Evolutionary conservation across 768 basidiomycete species (phyloP), one percentile per base, ranked within the genome.

Genomic region (Glaciozyma antarctica): DNA sequence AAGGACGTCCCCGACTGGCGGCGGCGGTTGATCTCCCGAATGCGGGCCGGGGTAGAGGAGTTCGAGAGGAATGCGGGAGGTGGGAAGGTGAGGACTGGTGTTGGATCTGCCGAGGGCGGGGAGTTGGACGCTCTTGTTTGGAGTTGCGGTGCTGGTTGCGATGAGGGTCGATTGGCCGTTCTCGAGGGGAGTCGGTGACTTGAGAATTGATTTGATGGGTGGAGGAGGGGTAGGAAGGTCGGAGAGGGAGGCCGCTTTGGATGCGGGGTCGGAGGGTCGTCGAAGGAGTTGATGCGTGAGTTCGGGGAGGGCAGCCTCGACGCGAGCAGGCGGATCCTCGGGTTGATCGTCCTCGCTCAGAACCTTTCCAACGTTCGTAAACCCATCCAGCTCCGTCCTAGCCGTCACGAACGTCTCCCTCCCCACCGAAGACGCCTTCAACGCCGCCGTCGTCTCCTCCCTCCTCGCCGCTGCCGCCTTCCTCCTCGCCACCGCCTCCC

Each of bases 1-100:
- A 32, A 94, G 80, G 6, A 93, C 90, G 63, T 83, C 82, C 12
- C 74, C 70, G 0, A 88, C 87, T 30, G 85, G 78, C 0, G 77
- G 85, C 2, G 83, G 81, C 5, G 64, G 67, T 21, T 67, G 70
- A 45, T 79, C 77, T 1, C 75, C 74, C 24, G 67, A 9, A 43
- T 34, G 17, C 53, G 44, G 30, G 41, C 32, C 32, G 49, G 45
- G n/a, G 30, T 17, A 2, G 63, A 64, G 45, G 38, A 41, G 38
- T 10, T 41, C 38, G 38, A 41, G 38, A 41, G 38, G 38, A 12
- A 60, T 10, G 13, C 28, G 44, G 8, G 54, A 30, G 22, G 53
- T 43, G 45, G 63, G 43, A 16, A 43, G 38, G 41, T 64, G 38
- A 13, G 38, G 38, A 41, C 7, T 41, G 38, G 38, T 41, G 49